Evolutionary conservation across 176 grass and related monocot genomes (phyloP), one percentile per base, ranked within the genome.

Genomic region (Oryza meyeriana): DNA sequence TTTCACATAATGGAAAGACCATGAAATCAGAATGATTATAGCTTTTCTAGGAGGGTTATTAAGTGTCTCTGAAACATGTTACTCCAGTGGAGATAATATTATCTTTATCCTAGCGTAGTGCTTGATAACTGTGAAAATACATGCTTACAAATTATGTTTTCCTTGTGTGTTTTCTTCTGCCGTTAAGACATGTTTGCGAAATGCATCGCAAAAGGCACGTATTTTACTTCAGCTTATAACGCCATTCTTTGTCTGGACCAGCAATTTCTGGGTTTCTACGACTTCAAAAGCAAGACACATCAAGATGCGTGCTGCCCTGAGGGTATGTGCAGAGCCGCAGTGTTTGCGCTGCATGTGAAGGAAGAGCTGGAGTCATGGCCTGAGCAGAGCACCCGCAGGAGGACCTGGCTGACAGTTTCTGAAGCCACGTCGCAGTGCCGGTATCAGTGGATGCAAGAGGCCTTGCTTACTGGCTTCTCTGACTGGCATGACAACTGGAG

Each of bases 221-320:
- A 69, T 27, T 57, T 12, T 70, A 47, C 22, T 76, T 82, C 12
- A 40, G 10, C 85, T 86, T 74, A 82, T 69, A n/a, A 0, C 42
- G 10, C 14, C 5, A 24, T 72, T 88, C 55, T 81, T 64, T 88
- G 17, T 75, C 17, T 83, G 82, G 44, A 24, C 25, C 88, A 97
- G 93, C 83, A 89, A 85, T 88, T 88, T 84, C 81, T 99, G 78
- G 97, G 91, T 31, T 84, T 77, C 44, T 96, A 99, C 13, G 79
- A 92, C 79, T 99, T 99, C 83, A 99, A 99, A 85, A 96, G 91
- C 87, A 99, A 99, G 89, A 96, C 89, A 16, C 91, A 94, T 76
- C 97, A 96, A 74, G 91, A 99, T 68, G 91, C 85, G 5, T 99
- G 94, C 83, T 91, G 97, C 72, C 97, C 97, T 0, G 93, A 99